Evolutionary conservation across 495 filamentous ascomycete genomes (phyloP).

Genomic region (Penicillium canariense): DNA sequence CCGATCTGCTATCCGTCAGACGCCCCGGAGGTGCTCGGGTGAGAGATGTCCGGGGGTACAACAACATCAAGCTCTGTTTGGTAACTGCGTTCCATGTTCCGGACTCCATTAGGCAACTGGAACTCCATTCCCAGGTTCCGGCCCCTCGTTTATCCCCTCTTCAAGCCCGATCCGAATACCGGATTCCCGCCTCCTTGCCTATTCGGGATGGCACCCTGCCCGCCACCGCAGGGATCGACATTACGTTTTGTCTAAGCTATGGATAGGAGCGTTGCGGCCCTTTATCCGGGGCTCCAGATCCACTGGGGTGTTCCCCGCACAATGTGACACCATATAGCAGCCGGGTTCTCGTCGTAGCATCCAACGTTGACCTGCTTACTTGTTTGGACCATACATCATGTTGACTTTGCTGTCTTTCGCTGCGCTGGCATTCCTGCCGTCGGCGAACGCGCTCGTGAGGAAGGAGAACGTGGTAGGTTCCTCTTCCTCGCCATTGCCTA

Average conservation of each 20-base stretch:
- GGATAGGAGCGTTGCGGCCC: neutral
- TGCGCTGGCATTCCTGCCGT: conserved; percentile 17
- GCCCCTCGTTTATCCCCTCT: neutral
- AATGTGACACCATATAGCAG: neutral
- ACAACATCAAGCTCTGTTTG: neutral
- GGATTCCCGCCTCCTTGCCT: neutral
- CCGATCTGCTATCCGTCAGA: neutral
- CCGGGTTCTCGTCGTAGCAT: neutral
- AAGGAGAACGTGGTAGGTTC: conserved; percentile 31
- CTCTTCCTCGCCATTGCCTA: too few species aligned
- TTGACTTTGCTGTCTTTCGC: conserved; percentile 11
- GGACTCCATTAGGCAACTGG: neutral
- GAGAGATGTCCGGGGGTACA: neutral
- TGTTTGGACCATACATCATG: conserved; percentile 5
- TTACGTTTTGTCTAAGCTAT: neutral
- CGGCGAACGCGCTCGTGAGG: conserved; percentile 26
- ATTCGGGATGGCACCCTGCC: conserved; percentile 4
- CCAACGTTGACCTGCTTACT: neutral
- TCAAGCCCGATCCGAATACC: neutral
- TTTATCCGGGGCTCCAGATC: conserved; percentile 8
- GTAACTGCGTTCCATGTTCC: neutral
- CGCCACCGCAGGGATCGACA: conserved; percentile 13
- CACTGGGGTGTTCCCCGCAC: conserved; percentile 16
- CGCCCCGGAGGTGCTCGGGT: neutral
- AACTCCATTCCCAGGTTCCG: neutral